These are phyloP conservation scores for Pichia occidentalis DNA, from an alignment of 805 yeast genomes.

Conservation along the genomic window DNA sequence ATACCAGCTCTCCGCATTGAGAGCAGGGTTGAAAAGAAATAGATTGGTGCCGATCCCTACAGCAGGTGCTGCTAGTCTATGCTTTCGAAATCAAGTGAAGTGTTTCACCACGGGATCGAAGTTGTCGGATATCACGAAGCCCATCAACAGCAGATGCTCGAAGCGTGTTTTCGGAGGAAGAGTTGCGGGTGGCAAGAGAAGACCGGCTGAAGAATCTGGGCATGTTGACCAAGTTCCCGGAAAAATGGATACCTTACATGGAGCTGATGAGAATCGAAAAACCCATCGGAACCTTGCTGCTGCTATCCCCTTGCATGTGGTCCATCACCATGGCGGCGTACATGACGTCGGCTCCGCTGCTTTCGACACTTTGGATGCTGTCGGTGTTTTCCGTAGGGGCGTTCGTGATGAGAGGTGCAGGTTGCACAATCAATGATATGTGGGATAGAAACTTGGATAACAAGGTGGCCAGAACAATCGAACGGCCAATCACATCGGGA, in stretches of 20 bases:
- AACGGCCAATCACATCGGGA: conserved; percentile 90
- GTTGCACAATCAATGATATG: conserved; percentile 91
- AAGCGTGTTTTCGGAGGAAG: conserved; percentile 32
- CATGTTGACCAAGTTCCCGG: conserved; percentile 59
- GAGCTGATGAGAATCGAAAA: conserved; percentile 87
- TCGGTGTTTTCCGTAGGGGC: conserved; percentile 79
- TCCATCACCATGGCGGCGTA: conserved; percentile 86
- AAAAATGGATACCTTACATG: conserved; percentile 77
- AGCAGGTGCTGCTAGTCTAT: no score
- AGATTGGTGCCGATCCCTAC: no score
- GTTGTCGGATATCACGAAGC: not conserved
- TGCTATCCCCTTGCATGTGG: conserved; percentile 87
- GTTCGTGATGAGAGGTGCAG: conserved; percentile 92
- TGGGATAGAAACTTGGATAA: conserved; percentile 77
- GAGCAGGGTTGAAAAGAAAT: no score
- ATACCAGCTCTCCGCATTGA: no score
- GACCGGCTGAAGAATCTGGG: conserved; percentile 43
- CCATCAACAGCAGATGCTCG: conserved; percentile 7
- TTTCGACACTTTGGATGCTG: conserved; percentile 54
- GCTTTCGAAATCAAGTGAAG: conserved; percentile 3
- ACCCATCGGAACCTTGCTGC: conserved; percentile 90
- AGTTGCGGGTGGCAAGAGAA: conserved; percentile 43
- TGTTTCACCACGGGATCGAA: not conserved
- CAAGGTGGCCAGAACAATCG: conserved; percentile 81
- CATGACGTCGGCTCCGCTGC: conserved; percentile 59